Evolutionary conservation across 805 yeast species (phyloP).

Genomic region (Spathaspora sp.): DNA sequence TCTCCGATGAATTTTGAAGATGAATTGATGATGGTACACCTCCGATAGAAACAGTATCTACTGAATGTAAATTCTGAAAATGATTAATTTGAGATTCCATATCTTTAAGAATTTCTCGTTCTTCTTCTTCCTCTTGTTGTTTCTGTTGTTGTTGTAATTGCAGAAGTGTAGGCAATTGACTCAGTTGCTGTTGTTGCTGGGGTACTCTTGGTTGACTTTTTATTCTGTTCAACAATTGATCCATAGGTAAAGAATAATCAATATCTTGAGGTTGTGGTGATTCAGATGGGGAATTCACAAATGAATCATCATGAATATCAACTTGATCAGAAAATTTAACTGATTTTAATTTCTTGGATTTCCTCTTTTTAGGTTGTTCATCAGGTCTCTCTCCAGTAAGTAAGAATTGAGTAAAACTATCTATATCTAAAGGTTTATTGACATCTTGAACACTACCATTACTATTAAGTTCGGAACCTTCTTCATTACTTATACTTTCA

Average conservation of each 20-base stretch:
- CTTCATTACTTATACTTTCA: background rate
- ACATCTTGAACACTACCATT: constrained; percentile 3
- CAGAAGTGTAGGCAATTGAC: background rate
- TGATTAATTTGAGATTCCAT: constrained; percentile 70
- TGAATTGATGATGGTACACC: constrained; percentile 64
- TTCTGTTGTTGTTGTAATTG: constrained; percentile 1
- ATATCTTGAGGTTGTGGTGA: constrained; percentile 28
- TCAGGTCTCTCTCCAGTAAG: constrained; percentile 75
- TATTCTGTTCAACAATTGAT: constrained; percentile 54
- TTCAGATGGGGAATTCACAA: constrained; percentile 15
- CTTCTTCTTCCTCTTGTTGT: constrained; percentile 47
- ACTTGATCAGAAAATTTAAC: constrained; percentile 74
- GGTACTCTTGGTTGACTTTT: constrained; percentile 7
- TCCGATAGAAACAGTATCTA: constrained; percentile 70
- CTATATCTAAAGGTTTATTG: constrained; percentile 61
- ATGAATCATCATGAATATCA: constrained; percentile 29
- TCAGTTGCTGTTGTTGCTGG: background rate
- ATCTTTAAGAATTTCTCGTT: constrained; percentile 66
- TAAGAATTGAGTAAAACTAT: constrained; percentile 78
- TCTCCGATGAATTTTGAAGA: constrained; percentile 19
- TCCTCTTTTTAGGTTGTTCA: constrained; percentile 33
- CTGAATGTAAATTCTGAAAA: constrained; percentile 67
- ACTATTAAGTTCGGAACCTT: background rate
- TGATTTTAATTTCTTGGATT: constrained; percentile 47
- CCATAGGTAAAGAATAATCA: constrained; percentile 74